A percentile compares a stretch with the other conserved stretches of the same genome.
phyloP scores from a whole-genome alignment of 176 grass and related monocot genomes.

The Stipa capillata region DNA sequence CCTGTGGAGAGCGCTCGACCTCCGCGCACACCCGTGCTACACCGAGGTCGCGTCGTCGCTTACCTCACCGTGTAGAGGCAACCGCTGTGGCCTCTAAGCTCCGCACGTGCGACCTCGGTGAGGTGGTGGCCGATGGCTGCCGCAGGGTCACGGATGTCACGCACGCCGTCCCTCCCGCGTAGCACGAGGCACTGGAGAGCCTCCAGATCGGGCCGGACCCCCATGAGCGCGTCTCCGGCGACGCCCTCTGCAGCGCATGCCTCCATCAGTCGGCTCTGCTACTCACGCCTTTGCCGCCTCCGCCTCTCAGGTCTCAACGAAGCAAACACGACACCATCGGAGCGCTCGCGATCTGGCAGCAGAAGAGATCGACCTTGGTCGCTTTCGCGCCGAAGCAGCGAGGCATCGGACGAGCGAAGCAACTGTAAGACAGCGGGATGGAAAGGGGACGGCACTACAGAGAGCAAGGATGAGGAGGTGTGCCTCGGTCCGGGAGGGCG shows the following conservation, averaged over 20 bases:
- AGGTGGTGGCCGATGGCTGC: slow-evolving; percentile 69
- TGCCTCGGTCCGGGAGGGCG: too few species aligned
- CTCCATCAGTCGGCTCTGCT: too few species aligned
- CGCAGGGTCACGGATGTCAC: slow-evolving; percentile 60
- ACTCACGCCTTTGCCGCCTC: slow-evolving; percentile 42
- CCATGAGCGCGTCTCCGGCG: slow-evolving; percentile 56
- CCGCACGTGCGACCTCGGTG: slow-evolving; percentile 40
- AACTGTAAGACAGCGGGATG: too few species aligned
- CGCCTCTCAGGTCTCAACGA: slow-evolving; percentile 77
- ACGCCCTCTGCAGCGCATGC: too few species aligned
- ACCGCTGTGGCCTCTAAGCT: slow-evolving; percentile 37
- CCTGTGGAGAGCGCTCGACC: too few species aligned
- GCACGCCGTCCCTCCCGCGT: slow-evolving; percentile 57
- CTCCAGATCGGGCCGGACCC: slow-evolving; percentile 72
- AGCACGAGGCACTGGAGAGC: slow-evolving; percentile 67
- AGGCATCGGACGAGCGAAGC: too few species aligned
- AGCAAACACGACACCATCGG: slow-evolving; percentile 46
- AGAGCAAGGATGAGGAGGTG: too few species aligned
- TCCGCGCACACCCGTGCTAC: slow-evolving; percentile 55
- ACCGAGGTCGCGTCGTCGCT: slow-evolving; percentile 35
- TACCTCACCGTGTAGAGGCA: slow-evolving; percentile 37
- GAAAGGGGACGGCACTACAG: too few species aligned
- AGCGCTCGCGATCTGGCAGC: slow-evolving; percentile 55
- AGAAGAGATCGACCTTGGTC: too few species aligned
- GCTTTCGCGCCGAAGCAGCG: too few species aligned